Conservation (phyloP, 2,329 filamentous ascomycete genomes). For the Metarhizium brunneum region DNA sequence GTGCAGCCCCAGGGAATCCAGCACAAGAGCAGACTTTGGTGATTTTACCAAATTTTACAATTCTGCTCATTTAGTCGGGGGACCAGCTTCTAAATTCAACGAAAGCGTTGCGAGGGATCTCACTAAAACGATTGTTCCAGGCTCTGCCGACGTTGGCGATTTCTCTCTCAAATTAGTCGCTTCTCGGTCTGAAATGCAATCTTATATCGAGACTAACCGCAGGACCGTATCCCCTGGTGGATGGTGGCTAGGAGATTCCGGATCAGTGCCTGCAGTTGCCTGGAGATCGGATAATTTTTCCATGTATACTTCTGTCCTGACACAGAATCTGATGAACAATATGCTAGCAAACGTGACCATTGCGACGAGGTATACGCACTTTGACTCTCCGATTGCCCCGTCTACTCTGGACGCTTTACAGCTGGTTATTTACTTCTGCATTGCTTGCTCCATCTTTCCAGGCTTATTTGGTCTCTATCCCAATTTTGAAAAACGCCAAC, state of each 20-base stretch:
- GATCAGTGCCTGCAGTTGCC: slow-evolving; percentile 52
- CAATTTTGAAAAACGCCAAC: slow-evolving; percentile 69
- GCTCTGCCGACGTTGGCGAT: slow-evolving; percentile 4
- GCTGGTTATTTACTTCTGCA: slow-evolving; percentile 70
- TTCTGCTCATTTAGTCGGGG: slow-evolving; percentile 12
- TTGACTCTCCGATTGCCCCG: slow-evolving; percentile 59
- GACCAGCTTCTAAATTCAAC: slow-evolving; percentile 13
- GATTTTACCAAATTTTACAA: slow-evolving; percentile 13
- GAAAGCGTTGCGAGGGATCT: slow-evolving; percentile 5
- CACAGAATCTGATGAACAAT: slow-evolving; percentile 52
- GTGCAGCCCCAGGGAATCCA: slow-evolving; percentile 32
- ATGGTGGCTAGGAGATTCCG: slow-evolving; percentile 57
- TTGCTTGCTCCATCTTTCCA: slow-evolving; percentile 70
- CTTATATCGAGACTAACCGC: slow-evolving; percentile 52
- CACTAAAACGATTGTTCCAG: slow-evolving; percentile 8
- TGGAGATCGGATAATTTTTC: slow-evolving; percentile 53
- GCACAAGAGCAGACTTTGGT: slow-evolving; percentile 5
- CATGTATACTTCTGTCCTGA: slow-evolving; percentile 41
- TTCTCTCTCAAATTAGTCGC: slow-evolving; percentile 20
- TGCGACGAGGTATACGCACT: slow-evolving; percentile 57
- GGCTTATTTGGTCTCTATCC: slow-evolving; percentile 85
- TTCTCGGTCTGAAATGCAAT: slow-evolving; percentile 55
- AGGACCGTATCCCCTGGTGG: slow-evolving; percentile 65
- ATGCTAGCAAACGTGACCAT: slow-evolving; percentile 57
- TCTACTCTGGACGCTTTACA: slow-evolving; percentile 65